phyloP scores from a whole-genome alignment of 2,329 filamentous ascomycete species.

The Xenosphaeropsis pyriputrescens region DNA sequence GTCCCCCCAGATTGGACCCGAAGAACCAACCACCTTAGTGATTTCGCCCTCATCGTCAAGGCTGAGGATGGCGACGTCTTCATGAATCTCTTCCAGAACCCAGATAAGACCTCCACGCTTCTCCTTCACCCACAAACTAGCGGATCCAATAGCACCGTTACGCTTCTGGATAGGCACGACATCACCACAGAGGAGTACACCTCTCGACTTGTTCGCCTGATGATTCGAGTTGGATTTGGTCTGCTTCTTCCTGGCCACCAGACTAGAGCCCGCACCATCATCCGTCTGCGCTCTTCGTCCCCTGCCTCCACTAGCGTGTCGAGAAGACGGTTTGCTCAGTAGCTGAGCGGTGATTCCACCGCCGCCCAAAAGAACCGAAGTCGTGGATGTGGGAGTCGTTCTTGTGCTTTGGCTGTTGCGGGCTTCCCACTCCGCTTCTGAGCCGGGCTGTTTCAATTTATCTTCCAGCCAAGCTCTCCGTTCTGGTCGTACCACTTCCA shows the following conservation, averaged over 20 bases:
- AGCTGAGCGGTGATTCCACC: slow-evolving; percentile 75
- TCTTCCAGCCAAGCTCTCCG: slow-evolving; percentile 78
- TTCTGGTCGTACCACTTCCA: slow-evolving; percentile 89
- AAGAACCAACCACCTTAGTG: slow-evolving; percentile 55
- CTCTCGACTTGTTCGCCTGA: slow-evolving; percentile 64
- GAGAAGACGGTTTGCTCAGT: slow-evolving; percentile 55
- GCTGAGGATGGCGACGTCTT: slow-evolving; percentile 69
- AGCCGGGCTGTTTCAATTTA: slow-evolving; percentile 56
- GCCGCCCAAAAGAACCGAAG: slow-evolving; percentile 52
- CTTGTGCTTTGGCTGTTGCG: slow-evolving; percentile 11
- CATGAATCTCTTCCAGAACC: slow-evolving; percentile 95
- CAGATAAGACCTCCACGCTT: slow-evolving; percentile 89
- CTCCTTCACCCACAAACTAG: slow-evolving; percentile 97
- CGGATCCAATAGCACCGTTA: slow-evolving; percentile 81
- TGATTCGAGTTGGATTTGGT: slow-evolving; percentile 39
- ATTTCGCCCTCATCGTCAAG: slow-evolving; percentile 69
- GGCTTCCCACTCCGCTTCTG: slow-evolving; percentile 4
- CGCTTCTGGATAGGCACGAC: slow-evolving; percentile 97
- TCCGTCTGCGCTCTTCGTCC: slow-evolving; percentile 47
- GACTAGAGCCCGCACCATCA: slow-evolving; percentile 35
- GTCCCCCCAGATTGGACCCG: slow-evolving; percentile 74
- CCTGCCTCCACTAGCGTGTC: slow-evolving; percentile 29
- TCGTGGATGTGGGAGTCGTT: slow-evolving; percentile 17
- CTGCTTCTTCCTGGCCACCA: slow-evolving; percentile 23
- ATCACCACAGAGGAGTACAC: slow-evolving; percentile 86